These are phyloP conservation scores for Diacronema lutheri DNA, from an alignment of 78 protist species.

Conservation along the genomic window DNA sequence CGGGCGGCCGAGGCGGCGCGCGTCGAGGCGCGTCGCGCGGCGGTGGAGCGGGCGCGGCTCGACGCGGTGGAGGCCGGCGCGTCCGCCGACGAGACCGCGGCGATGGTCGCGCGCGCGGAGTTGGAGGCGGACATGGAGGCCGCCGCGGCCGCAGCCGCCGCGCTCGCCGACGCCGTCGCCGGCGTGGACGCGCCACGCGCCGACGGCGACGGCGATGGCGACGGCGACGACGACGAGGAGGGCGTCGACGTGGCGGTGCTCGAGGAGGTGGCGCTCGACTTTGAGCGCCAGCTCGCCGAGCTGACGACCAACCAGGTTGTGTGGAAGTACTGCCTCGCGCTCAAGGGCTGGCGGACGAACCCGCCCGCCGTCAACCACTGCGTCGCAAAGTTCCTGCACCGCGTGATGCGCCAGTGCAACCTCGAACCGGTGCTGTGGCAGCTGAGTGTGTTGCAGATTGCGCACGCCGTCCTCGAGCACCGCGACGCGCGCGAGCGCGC, in stretches of 20 bases:
- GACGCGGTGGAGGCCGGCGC: not conserved
- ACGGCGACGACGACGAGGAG: not conserved
- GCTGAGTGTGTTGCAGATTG: not conserved
- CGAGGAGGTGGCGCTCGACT: not conserved
- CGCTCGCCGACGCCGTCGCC: not conserved
- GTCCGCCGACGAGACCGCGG: not conserved
- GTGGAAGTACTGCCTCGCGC: not conserved
- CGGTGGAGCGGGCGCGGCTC: not conserved
- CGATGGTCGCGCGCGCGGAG: no score
- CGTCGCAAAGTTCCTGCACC: not conserved
- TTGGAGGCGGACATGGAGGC: not conserved
- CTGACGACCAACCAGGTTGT: not conserved
- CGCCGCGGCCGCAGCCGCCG: not conserved
- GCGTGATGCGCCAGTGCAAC: not conserved
- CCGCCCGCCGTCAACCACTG: not conserved
- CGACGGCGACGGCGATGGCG: not conserved
- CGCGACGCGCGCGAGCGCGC: not conserved
- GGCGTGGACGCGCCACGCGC: no score
- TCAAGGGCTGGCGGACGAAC: not conserved
- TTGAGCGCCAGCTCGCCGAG: not conserved
- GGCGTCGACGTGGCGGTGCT: not conserved
- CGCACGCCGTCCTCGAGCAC: not conserved
- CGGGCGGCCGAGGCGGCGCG: no score
- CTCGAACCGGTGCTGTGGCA: slow-evolving; percentile 7
- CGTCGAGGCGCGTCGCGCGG: no score